Conservation (phyloP, 83 land plant genomes). For the Diphasiastrum complanatum region DNA sequence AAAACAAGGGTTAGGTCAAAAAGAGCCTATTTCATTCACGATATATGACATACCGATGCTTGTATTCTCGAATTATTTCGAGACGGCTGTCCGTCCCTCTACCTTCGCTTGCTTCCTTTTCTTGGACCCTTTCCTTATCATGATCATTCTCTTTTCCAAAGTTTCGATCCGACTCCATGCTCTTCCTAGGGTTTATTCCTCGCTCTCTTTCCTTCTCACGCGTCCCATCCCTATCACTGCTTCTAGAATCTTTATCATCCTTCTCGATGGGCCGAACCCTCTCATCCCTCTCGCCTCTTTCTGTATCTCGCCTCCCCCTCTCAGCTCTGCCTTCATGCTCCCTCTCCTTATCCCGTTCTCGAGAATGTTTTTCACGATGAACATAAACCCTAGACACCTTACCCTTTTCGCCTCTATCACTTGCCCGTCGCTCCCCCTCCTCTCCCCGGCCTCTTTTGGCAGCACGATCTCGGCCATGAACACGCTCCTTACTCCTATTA, state of each 20-base stretch:
- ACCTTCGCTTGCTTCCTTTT: constrained; percentile 23
- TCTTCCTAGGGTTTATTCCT: constrained; percentile 28
- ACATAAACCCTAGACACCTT: too few species aligned
- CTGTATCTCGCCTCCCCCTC: constrained; percentile 8
- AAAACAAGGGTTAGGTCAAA: too few species aligned
- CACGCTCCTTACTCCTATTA: constrained; percentile 28
- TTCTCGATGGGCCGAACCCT: constrained; percentile 20
- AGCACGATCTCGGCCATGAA: constrained; percentile 14
- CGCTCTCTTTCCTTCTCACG: constrained; percentile 42
- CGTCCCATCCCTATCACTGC: constrained; percentile 19
- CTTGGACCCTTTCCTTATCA: constrained; percentile 26
- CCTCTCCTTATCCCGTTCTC: not conserved
- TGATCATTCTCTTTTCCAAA: constrained; percentile 25
- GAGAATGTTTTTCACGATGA: too few species aligned
- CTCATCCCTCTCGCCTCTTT: constrained; percentile 19
- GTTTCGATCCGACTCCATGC: constrained; percentile 21
- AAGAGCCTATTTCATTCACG: too few species aligned
- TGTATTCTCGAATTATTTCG: too few species aligned
- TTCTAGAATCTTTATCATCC: not conserved
- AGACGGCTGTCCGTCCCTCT: too few species aligned
- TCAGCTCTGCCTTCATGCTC: constrained; percentile 33
- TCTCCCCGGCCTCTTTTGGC: constrained; percentile 20
- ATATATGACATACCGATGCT: not conserved
- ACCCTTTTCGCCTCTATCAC: constrained; percentile 11
- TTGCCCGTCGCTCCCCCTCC: constrained; percentile 18